Evolutionary conservation across 805 yeast genomes (phyloP).

Genomic region (Starmerella tilneyi): DNA sequence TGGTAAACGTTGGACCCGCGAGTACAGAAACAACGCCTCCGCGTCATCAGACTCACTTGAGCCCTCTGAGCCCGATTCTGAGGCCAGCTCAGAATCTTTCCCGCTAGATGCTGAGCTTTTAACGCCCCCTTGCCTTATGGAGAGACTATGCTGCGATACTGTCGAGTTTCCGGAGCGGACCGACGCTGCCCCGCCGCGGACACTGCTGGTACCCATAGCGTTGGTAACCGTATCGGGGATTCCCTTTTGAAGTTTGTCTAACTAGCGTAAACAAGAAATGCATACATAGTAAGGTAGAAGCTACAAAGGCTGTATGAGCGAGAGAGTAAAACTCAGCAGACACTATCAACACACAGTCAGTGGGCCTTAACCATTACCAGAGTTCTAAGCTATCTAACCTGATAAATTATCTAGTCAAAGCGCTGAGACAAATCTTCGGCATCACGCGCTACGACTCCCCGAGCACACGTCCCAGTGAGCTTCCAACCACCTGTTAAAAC

Average conservation of each 20-base stretch:
- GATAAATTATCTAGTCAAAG: too few relatives aligned
- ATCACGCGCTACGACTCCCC: too few relatives aligned
- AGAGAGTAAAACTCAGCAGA: neutral
- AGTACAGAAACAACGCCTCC: conserved; percentile 52
- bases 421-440: too few relatives aligned
- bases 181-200: conserved; percentile 6
- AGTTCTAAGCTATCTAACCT: too few relatives aligned
- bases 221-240: conserved; percentile 3
- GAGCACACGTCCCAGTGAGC: too few relatives aligned
- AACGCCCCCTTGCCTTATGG: neutral
- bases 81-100: neutral
- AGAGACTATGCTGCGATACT: neutral
- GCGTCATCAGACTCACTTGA: conserved; percentile 31
- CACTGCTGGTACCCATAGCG: conserved; percentile 5
- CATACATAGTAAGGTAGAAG: too few relatives aligned
- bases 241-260: neutral
- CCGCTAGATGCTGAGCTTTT: neutral
- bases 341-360: too few relatives aligned
- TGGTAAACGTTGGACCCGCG: conserved; percentile 60
- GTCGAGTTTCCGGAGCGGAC: conserved; percentile 3
- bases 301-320: neutral
- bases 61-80: conserved; percentile 22
- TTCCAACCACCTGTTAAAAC: too few relatives aligned
- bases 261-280: too few relatives aligned
- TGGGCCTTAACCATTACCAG: too few relatives aligned